Conservation (phyloP, 805 yeast species). For the Sugiyamaella boreocaroliniensis region DNA sequence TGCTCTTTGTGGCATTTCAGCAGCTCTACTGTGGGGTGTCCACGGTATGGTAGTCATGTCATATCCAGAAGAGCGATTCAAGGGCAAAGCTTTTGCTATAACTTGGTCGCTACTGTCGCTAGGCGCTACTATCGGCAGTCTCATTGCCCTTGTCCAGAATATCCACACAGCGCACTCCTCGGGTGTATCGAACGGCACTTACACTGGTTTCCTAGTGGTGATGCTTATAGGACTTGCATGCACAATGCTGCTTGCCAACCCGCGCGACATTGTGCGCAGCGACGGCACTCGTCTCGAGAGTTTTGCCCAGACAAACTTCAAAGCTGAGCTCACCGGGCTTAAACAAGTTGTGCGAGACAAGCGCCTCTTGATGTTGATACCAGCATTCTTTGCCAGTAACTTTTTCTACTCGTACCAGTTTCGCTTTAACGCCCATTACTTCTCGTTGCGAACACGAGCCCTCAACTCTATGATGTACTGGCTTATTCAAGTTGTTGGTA, state of each 20-base stretch:
- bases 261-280: slow-evolving; percentile 36
- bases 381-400: slow-evolving; percentile 51
- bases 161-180: slow-evolving; percentile 28
- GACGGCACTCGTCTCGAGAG: slow-evolving; percentile 42
- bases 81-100: slow-evolving; percentile 45
- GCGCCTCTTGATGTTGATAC: slow-evolving; percentile 43
- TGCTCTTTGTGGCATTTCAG: slow-evolving; percentile 47
- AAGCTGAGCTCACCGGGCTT: slow-evolving; percentile 32
- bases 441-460: slow-evolving; percentile 50
- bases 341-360: slow-evolving; percentile 34
- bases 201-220: slow-evolving; percentile 44
- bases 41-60: slow-evolving; percentile 48
- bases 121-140: slow-evolving; percentile 52
- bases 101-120: slow-evolving; percentile 52
- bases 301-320: slow-evolving; percentile 31
- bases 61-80: slow-evolving; percentile 45
- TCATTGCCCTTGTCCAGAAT: slow-evolving; percentile 47
- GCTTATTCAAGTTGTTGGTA: slow-evolving; percentile 51
- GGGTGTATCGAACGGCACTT: slow-evolving; percentile 39
- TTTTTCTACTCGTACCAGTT: slow-evolving; percentile 55
- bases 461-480: slow-evolving; percentile 46
- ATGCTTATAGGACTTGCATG: slow-evolving; percentile 41
- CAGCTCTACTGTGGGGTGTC: slow-evolving; percentile 49
- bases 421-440: slow-evolving; percentile 46
- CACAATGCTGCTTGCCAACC: slow-evolving; percentile 30